These are phyloP conservation scores for Apiospora rasikravindrae DNA, from an alignment of 2,329 filamentous ascomycete genomes.

Conservation along the genomic window DNA sequence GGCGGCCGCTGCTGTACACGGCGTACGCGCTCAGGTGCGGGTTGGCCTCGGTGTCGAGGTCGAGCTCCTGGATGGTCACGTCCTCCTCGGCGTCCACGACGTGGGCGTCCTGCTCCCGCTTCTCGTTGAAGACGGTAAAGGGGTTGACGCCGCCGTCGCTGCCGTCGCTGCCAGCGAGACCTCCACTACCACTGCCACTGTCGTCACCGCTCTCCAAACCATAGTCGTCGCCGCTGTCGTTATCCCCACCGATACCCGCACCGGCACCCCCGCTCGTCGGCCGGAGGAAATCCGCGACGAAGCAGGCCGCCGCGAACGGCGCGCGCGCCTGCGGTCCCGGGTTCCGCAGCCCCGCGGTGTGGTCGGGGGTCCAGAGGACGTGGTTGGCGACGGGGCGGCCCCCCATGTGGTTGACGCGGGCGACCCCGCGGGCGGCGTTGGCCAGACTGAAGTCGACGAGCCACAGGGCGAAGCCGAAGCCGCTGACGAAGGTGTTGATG, in stretches of 20 bases:
- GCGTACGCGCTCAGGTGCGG: conserved; percentile 23
- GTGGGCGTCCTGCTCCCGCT: no score
- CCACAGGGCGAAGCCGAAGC: conserved; percentile 41
- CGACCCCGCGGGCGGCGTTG: conserved; percentile 27
- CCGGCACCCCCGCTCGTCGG: neutral
- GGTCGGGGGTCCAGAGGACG: conserved; percentile 27
- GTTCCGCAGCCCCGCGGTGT: conserved; percentile 5
- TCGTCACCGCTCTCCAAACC: neutral
- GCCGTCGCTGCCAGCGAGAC: no score
- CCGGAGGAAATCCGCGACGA: conserved; percentile 31
- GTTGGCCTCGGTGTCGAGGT: neutral
- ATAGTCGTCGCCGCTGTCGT: no score
- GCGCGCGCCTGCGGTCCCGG: conserved; percentile 28
- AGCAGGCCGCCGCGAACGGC: conserved; percentile 26
- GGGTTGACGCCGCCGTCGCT: neutral
- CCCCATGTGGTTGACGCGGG: conserved; percentile 27
- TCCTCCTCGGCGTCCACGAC: neutral
- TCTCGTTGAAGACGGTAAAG: neutral
- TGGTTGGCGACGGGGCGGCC: conserved; percentile 27
- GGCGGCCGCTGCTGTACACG: conserved; percentile 17
- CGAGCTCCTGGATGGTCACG: conserved; percentile 8
- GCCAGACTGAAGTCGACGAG: conserved; percentile 41
- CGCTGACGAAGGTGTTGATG: conserved; percentile 34
- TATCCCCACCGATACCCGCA: no score
- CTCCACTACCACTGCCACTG: no score